phyloP scores from a whole-genome alignment of 345 rosid genomes.

The Hibiscus tridactylites region DNA sequence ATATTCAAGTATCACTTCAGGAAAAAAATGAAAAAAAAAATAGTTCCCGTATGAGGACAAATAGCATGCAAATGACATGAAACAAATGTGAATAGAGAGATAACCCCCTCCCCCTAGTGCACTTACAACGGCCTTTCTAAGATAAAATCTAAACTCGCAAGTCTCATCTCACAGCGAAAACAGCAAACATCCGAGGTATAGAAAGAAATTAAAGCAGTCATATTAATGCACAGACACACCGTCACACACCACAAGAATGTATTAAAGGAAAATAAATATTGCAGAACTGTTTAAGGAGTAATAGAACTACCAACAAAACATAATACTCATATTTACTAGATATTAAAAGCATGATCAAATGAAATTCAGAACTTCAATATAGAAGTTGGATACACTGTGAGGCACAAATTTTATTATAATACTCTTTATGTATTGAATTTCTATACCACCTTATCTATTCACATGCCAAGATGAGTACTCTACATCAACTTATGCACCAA shows the following conservation, averaged over 20 bases:
- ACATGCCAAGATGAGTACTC: slow-evolving; percentile 50
- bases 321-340: neutral
- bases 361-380: neutral
- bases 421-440: slow-evolving; percentile 43
- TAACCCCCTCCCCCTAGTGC: neutral
- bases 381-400: neutral
- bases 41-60: neutral
- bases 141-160: neutral
- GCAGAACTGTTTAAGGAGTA: neutral
- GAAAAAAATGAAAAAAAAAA: neutral
- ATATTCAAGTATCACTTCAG: neutral
- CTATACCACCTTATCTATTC: slow-evolving; percentile 75
- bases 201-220: neutral
- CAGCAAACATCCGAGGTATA: neutral
- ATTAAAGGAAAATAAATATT: neutral
- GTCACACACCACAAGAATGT: neutral
- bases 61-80: neutral
- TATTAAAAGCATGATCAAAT: neutral
- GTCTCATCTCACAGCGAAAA: neutral
- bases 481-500: slow-evolving; percentile 59
- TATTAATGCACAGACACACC: neutral
- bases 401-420: slow-evolving; percentile 19
- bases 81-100: neutral
- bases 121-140: neutral
- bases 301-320: neutral